A percentile compares a stretch with the other conserved stretches of the same genome.
Evolutionary conservation across 2,329 filamentous ascomycete genomes (phyloP).

Genomic region (Microsporum ferrugineum): DNA sequence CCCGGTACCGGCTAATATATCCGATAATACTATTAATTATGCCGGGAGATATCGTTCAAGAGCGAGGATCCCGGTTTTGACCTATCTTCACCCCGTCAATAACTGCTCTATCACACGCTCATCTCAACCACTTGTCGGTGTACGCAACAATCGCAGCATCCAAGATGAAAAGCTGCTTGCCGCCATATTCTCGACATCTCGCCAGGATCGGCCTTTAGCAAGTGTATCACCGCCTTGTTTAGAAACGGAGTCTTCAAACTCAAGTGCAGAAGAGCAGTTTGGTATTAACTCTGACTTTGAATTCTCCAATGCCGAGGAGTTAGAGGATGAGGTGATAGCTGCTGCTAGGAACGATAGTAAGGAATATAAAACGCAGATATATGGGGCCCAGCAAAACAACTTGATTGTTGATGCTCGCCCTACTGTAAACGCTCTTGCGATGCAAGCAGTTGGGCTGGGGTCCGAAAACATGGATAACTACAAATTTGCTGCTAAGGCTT

Average conservation of each 20-base stretch:
- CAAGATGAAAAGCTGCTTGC: constrained; percentile 91
- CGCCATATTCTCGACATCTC: constrained; percentile 74
- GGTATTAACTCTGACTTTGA: constrained; percentile 37
- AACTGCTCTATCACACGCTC: constrained; percentile 94
- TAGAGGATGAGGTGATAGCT: constrained; percentile 57
- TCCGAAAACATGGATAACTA: constrained; percentile 99
- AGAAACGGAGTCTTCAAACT: constrained; percentile 33
- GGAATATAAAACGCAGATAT: constrained; percentile 55
- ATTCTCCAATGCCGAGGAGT: constrained; percentile 50
- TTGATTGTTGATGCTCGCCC: constrained; percentile 92
- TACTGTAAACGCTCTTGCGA: constrained; percentile 85
- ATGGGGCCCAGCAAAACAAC: constrained; percentile 86
- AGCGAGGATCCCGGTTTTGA: constrained; percentile 74
- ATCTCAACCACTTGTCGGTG: constrained; percentile 79
- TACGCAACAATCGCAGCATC: constrained; percentile 77
- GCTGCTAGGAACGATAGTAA: constrained; percentile 47
- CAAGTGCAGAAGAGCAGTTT: constrained; percentile 43
- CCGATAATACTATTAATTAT: constrained; percentile 94
- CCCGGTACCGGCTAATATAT: constrained; percentile 76
- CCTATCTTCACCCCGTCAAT: constrained; percentile 92
- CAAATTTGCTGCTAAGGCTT: constrained; percentile 79
- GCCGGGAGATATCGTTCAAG: constrained; percentile 81
- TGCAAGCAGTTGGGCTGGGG: constrained; percentile 84
- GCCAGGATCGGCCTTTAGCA: constrained; percentile 34
- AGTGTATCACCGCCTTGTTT: constrained; percentile 29